Percentiles rank a stretch among this genome's conserved stretches.
Conservation (phyloP, 2,329 filamentous ascomycete genomes). For the Metarhizium robertsii region DNA sequence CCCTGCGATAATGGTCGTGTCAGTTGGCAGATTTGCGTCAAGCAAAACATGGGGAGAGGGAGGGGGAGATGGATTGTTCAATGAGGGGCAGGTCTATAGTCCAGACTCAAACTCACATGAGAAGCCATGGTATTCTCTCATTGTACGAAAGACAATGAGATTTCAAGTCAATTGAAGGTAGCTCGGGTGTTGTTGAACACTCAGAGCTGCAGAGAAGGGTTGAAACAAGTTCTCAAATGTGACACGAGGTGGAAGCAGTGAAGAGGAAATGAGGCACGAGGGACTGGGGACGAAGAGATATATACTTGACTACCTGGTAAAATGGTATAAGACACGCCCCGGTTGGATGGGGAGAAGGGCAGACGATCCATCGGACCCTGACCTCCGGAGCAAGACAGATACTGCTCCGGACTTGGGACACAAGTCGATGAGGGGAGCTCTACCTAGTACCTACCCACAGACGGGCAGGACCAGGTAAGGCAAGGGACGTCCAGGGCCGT, state of each 20-base stretch:
- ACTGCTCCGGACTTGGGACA: background rate
- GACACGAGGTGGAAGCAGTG: constrained; percentile 1
- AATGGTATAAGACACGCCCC: background rate
- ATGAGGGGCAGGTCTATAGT: background rate
- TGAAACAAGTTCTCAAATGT: background rate
- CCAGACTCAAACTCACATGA: constrained; percentile 34
- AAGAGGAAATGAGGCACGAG: constrained; percentile 9
- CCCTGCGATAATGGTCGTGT: constrained; percentile 25
- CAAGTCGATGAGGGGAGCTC: no score
- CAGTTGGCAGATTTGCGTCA: constrained; percentile 10
- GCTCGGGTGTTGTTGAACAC: constrained; percentile 7
- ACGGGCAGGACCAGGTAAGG: background rate
- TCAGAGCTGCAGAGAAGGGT: background rate
- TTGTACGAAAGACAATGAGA: constrained; percentile 30
- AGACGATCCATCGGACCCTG: constrained; percentile 2
- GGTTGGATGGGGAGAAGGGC: background rate
- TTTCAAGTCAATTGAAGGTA: constrained; percentile 2
- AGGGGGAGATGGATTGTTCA: background rate
- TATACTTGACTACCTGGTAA: constrained; percentile 5
- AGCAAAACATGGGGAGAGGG: background rate
- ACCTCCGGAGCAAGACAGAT: background rate
- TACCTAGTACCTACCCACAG: background rate
- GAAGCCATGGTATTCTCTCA: constrained; percentile 66
- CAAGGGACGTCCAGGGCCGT: background rate
- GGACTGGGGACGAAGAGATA: constrained; percentile 12